These are phyloP conservation scores for Nadsonia fulvescens DNA, from an alignment of 805 yeast genomes.

Conservation along the genomic window DNA sequence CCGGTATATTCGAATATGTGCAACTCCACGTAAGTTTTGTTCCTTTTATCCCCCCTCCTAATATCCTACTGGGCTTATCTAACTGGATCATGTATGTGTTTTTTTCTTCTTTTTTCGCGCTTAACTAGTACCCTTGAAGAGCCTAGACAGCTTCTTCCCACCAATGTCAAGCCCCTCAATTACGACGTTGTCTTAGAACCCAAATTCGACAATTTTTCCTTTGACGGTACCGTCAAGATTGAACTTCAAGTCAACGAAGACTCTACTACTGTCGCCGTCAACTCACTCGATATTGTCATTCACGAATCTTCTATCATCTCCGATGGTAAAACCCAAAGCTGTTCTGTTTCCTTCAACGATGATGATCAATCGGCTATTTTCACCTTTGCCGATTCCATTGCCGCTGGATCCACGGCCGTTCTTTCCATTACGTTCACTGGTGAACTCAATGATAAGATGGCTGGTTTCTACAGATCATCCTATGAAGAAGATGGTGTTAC, in stretches of 20 bases:
- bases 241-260: constrained; percentile 26
- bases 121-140: too few species aligned
- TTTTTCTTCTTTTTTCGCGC: too few species aligned
- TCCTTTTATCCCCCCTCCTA: too few species aligned
- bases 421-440: constrained; percentile 39
- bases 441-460: constrained; percentile 46
- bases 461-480: constrained; percentile 54
- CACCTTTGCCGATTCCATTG: constrained; percentile 27
- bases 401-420: constrained; percentile 30
- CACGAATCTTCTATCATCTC: constrained; percentile 24
- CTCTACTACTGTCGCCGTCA: constrained; percentile 32
- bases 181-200: constrained; percentile 58
- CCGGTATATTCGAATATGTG: too few species aligned
- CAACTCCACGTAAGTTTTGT: too few species aligned
- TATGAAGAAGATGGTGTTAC: constrained; percentile 32
- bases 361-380: constrained; percentile 50
- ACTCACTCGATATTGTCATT: constrained; percentile 48
- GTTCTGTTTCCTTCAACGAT: constrained; percentile 20
- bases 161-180: constrained; percentile 50
- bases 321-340: constrained; percentile 16
- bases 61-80: too few species aligned
- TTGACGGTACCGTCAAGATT: constrained; percentile 20
- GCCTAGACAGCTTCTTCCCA: constrained; percentile 45
- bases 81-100: too few species aligned
- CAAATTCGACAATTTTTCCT: constrained; percentile 25